These are phyloP conservation scores for Melampsora americana DNA, from an alignment of 1,284 basidiomycete genomes.

Conservation along the genomic window DNA sequence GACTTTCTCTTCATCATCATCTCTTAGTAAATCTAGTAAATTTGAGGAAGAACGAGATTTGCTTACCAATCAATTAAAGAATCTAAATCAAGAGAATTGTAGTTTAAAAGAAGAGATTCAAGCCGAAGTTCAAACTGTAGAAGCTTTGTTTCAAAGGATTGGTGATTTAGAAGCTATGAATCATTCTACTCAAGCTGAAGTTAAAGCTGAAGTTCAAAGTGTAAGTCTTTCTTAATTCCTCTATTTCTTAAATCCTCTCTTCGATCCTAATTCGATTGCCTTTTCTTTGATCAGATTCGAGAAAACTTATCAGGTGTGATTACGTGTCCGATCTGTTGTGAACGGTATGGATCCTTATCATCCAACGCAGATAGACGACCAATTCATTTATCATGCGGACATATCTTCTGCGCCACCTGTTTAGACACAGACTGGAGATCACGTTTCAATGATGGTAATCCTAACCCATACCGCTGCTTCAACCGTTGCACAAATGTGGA, in stretches of 20 bases:
- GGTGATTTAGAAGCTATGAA: not conserved
- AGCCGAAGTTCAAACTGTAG: constrained; percentile 24
- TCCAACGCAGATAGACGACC: constrained; percentile 17
- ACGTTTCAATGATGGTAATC: not conserved
- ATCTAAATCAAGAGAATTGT: not conserved
- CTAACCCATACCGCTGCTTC: constrained; percentile 20
- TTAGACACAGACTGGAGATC: constrained; percentile 21
- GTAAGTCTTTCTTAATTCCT: constrained; percentile 3
- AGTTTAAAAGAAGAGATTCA: constrained; percentile 20
- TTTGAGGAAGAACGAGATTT: constrained; percentile 7
- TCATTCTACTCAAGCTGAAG: not conserved
- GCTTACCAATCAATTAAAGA: constrained; percentile 10
- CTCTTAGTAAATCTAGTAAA: too few species aligned
- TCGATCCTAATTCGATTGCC: not conserved
- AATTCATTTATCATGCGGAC: constrained; percentile 40
- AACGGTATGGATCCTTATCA: constrained; percentile 34
- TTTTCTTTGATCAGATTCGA: constrained; percentile 24
- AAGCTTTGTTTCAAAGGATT: constrained; percentile 15
- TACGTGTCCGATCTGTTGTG: constrained; percentile 39
- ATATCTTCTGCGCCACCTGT: constrained; percentile 41
- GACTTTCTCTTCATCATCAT: too few species aligned
- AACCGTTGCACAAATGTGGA: constrained; percentile 34
- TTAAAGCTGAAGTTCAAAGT: constrained; percentile 14
- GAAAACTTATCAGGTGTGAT: constrained; percentile 32
- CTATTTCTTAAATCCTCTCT: not conserved